Percentiles rank a stretch among this genome's conserved stretches.
phyloP scores from a whole-genome alignment of 1,284 basidiomycete genomes.

The Malassezia slooffiae region DNA sequence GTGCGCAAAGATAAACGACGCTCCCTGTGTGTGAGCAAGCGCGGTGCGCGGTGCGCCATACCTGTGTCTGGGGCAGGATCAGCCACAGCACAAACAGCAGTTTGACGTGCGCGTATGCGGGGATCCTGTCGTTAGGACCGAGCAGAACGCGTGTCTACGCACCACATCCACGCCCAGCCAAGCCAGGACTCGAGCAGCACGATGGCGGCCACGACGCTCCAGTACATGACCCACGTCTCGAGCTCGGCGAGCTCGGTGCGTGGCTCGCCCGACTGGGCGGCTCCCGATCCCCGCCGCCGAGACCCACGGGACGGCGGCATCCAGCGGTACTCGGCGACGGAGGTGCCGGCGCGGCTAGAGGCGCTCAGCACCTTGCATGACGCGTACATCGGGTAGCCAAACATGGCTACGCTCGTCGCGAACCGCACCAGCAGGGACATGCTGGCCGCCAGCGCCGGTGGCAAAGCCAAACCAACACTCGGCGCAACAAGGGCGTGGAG shows the following conservation, averaged over 20 bases:
- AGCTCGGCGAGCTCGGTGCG: constrained; percentile 31
- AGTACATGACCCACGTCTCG: constrained; percentile 40
- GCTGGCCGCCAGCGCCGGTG: too few relatives aligned
- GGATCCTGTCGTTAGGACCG: constrained; percentile 17
- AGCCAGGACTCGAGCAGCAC: constrained; percentile 25
- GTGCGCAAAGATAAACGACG: constrained; percentile 2
- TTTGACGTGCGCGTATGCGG: constrained; percentile 32
- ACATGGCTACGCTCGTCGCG: not conserved
- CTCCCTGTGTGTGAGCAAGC: not conserved
- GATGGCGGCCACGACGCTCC: constrained; percentile 30
- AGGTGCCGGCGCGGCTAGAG: too few relatives aligned
- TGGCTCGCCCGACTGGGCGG: too few relatives aligned
- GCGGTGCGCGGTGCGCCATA: not conserved
- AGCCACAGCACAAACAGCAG: constrained; percentile 40
- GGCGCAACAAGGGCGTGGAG: too few relatives aligned
- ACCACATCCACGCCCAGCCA: constrained; percentile 39
- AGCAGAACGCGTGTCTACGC: not conserved
- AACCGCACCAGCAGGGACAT: not conserved
- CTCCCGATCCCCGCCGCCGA: too few relatives aligned
- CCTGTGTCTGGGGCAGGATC: constrained; percentile 31
- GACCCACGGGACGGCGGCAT: too few relatives aligned
- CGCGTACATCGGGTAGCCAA: not conserved
- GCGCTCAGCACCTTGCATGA: not conserved
- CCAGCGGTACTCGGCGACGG: too few relatives aligned
- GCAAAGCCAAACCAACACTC: too few relatives aligned